phyloP scores from a whole-genome alignment of 257 asterid genomes.

The Cynanchum wilfordii region DNA sequence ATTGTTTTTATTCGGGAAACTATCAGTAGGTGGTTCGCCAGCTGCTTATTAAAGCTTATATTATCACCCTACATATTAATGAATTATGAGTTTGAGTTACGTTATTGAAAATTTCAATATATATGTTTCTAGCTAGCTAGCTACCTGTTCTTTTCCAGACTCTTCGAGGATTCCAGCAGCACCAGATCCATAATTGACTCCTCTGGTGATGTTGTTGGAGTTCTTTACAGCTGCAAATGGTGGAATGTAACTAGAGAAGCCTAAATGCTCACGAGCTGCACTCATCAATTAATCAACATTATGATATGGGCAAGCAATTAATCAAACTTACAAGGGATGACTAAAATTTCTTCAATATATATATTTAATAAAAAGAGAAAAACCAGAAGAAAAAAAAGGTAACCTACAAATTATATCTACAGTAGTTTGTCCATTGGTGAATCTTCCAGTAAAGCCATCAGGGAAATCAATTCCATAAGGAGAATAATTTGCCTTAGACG shows the following conservation, averaged over 20 bases:
- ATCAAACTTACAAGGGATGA: no score
- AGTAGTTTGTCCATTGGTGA: conserved; percentile 30
- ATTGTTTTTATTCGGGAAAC: background rate
- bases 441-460: conserved; percentile 39
- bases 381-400: no score
- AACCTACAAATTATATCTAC: conserved; percentile 34
- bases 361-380: no score
- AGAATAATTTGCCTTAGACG: conserved; percentile 17
- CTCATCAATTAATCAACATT: background rate
- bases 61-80: background rate
- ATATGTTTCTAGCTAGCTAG: no score
- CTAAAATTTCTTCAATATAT: no score
- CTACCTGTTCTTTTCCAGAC: conserved; percentile 26
- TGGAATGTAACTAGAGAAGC: conserved; percentile 31
- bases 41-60: conserved; percentile 10
- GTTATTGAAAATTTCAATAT: no score
- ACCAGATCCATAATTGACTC: conserved; percentile 51
- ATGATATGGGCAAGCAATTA: no score
- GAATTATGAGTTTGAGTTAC: no score
- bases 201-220: conserved; percentile 19
- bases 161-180: conserved; percentile 40
- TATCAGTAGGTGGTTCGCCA: background rate
- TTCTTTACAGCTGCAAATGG: conserved; percentile 35
- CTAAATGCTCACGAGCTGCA: conserved; percentile 33
- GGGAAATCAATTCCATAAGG: conserved; percentile 48